Base-by-base conservation (phyloP, 192 early-diverging fungal genomes). In the Lobosporangium transversale region DNA sequence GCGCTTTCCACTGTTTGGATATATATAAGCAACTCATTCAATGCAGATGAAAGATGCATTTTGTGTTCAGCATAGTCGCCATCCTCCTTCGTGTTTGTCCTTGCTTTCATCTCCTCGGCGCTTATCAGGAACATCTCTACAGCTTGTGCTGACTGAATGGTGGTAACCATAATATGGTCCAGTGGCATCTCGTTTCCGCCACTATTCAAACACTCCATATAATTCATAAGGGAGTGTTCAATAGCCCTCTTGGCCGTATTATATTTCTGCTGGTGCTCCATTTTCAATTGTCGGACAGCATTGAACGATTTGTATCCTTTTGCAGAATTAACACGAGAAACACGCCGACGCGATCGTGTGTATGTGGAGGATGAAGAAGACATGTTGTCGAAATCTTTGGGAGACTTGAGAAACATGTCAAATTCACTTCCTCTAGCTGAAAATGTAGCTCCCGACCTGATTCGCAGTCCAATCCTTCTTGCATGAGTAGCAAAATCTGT, bases 261-360 rank as follows among this genome's bases (percentile, higher is more conserved):
- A 40, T 57, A 54, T 30, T 67, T 66, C 36, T 76, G 73, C 2
- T 37, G 1, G 18, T 76, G 62, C 53, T 76, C 73, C 11, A 42
- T 18, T 20, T 62, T 76, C 63, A 57, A 66, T 23, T 76, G 64
- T 20, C 73, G 62, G 9, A 76, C 73, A 17, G 73, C 73, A 31
- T 76, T 76, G 47, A 76, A 76, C 2, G 73, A 76, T 42, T 76
- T 76, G 54, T 67, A 76, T 26, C 73, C 65, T 27, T 67, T 76
- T 18, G 73, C 73, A 1, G 73, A 76, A 23, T 62, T 67, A 12
- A 56, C 73, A 12, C 73, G 24, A 0, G 73, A 76, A 0, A 76
- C 73, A 37, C 64, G 58, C 33, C 73, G 47, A 24, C 58, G 62
- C 15, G 43, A 30, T 49, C 63, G 63, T 45, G 40, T 42, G 42